phyloP scores from a whole-genome alignment of 805 yeast species.

The Candida silvatica region DNA sequence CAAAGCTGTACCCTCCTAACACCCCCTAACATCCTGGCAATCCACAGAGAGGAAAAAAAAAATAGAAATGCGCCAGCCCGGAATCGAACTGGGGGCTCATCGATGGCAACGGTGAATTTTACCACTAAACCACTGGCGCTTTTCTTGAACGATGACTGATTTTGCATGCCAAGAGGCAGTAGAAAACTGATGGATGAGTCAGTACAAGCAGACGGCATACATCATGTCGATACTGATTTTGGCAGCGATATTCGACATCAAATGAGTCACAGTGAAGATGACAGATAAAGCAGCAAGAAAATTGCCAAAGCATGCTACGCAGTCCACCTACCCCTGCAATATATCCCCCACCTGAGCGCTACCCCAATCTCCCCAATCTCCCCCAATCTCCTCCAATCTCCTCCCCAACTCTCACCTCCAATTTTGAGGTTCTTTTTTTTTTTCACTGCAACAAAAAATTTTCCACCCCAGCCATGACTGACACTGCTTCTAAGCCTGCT shows the following conservation, averaged over 20 bases:
- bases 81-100: constrained; percentile 23
- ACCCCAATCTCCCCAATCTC: no score
- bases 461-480: background rate
- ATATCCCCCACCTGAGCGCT: no score
- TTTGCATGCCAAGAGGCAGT: background rate
- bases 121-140: constrained; percentile 22
- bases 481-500: background rate
- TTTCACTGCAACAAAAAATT: background rate
- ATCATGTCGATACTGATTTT: no score
- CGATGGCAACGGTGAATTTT: constrained; percentile 22
- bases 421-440: no score
- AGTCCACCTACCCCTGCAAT: no score
- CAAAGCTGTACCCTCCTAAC: background rate
- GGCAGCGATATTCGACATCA: no score
- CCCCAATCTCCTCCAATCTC: background rate
- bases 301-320: no score
- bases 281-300: no score
- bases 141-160: background rate
- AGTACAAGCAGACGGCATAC: background rate
- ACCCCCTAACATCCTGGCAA: no score
- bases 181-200: no score
- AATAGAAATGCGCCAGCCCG: constrained; percentile 17
- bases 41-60: constrained; percentile 1
- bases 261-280: no score
- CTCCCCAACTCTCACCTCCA: background rate